Evolutionary conservation across 2,329 filamentous ascomycete species (phyloP), one percentile per base, ranked within the genome.

Genomic region (Curvularia verruculosa): DNA sequence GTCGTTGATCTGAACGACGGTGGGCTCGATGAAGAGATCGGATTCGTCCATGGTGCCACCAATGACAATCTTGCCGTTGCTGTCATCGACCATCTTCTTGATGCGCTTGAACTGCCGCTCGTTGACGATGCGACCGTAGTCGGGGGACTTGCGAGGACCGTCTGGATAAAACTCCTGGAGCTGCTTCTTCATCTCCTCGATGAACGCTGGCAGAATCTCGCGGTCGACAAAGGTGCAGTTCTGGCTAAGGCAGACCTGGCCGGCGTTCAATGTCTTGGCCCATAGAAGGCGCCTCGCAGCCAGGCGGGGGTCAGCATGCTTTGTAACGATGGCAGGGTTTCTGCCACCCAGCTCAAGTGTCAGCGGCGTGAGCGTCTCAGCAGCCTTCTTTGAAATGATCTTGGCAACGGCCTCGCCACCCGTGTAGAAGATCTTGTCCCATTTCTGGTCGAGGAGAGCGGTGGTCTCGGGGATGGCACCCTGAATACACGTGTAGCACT

Each of bases 391-490:
- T 13, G 81, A 79, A 56, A 83, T 81, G 65, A 83, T 83, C 21
- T 71, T 81, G 46, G 91, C 95, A 18, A 97, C 92, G 26, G 75
- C 80, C 50, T 84, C 84, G 69, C 87, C 88, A 52, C 95, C 95
- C 1, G 95, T 99, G 81, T 96, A 99, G 82, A 95, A 93, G 71
- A 99, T 96, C 84, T 97, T 98, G 80, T 96, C 93, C 89, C 93
- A 99, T 77, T 94, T 94, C 80, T 92, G 86, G 56, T 94, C 87
- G 31, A 99, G 84, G 43, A 98, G 80, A 12, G 87, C 87, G 44
- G 90, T 91, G 3, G 90, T 92, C 81, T 96, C 92, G 12, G 88
- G 83, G 19, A 96, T 79, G 26, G 82, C 87, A 58, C 95, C 95
- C 74, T 97, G 95, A 65, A 97, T 82, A 56, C 92, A 85, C 34